Evolutionary conservation across 2,329 filamentous ascomycete species (phyloP), one percentile per base, ranked within the genome.

Genomic region (Fusarium pininemorale): DNA sequence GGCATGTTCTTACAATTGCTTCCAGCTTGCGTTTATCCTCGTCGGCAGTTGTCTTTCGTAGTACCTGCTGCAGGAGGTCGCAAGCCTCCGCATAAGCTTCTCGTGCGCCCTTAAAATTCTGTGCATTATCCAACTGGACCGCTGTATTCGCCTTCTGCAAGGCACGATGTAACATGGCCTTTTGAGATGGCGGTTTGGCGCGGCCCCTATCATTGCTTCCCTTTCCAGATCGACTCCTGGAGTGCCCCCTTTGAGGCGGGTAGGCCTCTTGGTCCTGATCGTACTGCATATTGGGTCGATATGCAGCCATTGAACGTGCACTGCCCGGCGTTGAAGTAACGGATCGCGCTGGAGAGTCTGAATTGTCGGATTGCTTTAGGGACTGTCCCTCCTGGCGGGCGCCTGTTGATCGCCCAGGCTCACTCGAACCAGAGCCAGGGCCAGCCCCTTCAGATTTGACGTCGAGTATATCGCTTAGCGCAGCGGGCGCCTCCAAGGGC

Each of bases 121-220:
- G 94, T 20, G 94, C 95, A 88, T 98, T 98, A 83, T 99, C 96
- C 45, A 99, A 89, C 75, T 98, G 89, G 32, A 99, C 96, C 28
- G 96, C 96, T 18, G 94, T 96, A 80, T 99, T 98, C 56, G 96
- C 96, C 84, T 98, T 98, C 80, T 97, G 93, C 62, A 99, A 85
- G 2, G 96, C 96, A 77, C 93, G 94, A n/a, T 96, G 98, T 41
- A 99, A 88, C 95, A 98, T 98, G 16, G 92, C 93, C 85, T 98
- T 98, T 81, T 98, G 93, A 3, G 93, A 94, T 20, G 90, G 90
- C n/a, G 84, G 84, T 70, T 87, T 87, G n/a, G 68, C 65, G 15
- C 80, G 78, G 48, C 63, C 63, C 61, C 76, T 83, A 39, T 84
- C 82, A 39, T 67, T 71, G 62, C 81, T 83, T 18, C 80, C 77